Base-by-base conservation (phyloP, 352 stramenopile species). In the Saprolegnia diclina region DNA sequence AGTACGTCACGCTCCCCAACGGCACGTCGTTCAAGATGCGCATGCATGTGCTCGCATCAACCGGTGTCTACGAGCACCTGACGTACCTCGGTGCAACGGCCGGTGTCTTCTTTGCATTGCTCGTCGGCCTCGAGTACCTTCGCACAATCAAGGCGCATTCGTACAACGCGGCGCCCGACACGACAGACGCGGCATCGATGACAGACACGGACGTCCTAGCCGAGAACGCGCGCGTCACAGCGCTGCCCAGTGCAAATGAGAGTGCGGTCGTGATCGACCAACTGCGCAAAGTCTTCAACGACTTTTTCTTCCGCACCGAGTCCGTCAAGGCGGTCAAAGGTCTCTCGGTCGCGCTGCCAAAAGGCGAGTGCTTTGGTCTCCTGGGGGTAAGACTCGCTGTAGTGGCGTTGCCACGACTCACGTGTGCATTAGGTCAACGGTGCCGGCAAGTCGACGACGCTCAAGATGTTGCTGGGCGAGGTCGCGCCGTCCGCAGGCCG, bases 311-410 rank as follows among this genome's bases (percentile, higher is more conserved):
- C n/a, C n/a, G n/a, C n/a, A 95, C 56, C 65, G 72, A 0, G 83
- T 91, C 53, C 78, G 95, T 1, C 96, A 96, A 21, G 85, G 78
- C 10, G 92, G 90, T 0, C 74, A 97, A 7, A 71, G 74, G 83
- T 13, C 72, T 98, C 7, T 89, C 86, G 5, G 95, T 97, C 67
- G 89, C 83, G 13, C 74, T 98, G 0, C 67, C 75, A 9, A 70
- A 76, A 19, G 92, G 94, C 37, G 89, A 98, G 64, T 97, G 91
- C 70, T 98, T 98, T 74, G 94, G 94, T 0, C 91, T 97, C 44
- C 71, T 98, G 46, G 94, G 94, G 11, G 77, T 90, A 72, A n/a
- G 42, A n/a, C n/a, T n/a, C 64, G 19, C 10, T 5, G 26, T 0
- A 56, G 19, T 21, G 56, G 44, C 37, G 44, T 40, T 65, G 40